Base-by-base conservation (phyloP, 257 asterid species). In the Ligustrum vulgare region DNA sequence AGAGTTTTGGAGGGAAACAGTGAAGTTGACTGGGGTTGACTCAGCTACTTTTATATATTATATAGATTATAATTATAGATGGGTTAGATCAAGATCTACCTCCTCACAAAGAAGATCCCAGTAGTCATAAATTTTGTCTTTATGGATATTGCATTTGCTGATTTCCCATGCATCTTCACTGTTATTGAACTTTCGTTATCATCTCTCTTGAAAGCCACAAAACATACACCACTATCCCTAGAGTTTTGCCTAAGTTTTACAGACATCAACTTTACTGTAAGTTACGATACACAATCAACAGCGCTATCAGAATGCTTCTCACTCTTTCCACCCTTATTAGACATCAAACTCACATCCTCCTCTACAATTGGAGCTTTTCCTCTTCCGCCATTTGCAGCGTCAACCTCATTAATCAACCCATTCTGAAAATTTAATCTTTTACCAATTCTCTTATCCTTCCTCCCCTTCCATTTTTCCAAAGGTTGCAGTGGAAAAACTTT, bases 221-320 rank as follows among this genome's bases (percentile, higher is more conserved):
- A 89, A 81, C 82, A 83, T 49, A 86, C 82, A 79, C 90, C 83
- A 65, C 62, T 69, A n/a, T 86, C 89, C 83, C 71, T 83, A 37
- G 96, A 80, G 78, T 86, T 91, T 81, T 89, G 98, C 84, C 83
- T 85, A 77, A 91, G 75, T 83, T 81, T 91, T 75, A 80, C 70
- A 75, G 88, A 78, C 85, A 83, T 93, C 89, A 73, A 82, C 94
- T 88, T 93, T 66, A 76, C 98, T 93, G 92, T 91, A 80, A 88
- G 87, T 85, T 65, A 86, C 76, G 87, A 85, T 62, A 85, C 91
- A 89, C 84, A 86, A 86, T 90, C 84, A 92, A 87, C 86, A 84
- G 87, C 90, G 16, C 85, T 76, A 70, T 85, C 93, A 37, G 84
- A 74, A 56, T 69, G 86, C 62, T 85, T 85, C 28, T 80, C 83